Evolutionary conservation across 176 grass and related monocot species (phyloP), one percentile per base, ranked within the genome.

Genomic region (Dactylis glomerata): DNA sequence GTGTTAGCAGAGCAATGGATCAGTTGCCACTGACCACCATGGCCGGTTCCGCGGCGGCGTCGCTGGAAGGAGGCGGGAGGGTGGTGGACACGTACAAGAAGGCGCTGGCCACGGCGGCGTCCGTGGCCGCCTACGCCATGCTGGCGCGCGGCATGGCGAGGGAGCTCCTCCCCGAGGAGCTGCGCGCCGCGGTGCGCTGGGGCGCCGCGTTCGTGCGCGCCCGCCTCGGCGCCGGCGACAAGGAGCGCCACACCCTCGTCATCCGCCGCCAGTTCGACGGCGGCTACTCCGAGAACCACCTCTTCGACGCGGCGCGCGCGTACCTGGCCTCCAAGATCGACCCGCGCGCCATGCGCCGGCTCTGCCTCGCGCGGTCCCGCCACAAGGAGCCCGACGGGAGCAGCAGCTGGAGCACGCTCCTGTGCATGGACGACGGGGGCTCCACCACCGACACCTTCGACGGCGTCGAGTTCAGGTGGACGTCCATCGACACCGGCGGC

Each of bases 91-190:
- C 81, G 87, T 84, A 88, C 81, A 59, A 59, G 66, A 73, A 63
- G 75, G 87, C 81, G 19, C 38, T 83, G 5, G 32, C 74, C 3
- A 83, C 87, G 4, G 87, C 75, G 75, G 87, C 81, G 9, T 56
- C 87, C 44, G 87, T 37, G 67, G 41, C 75, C 23, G 87, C 87
- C 44, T 88, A 84, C 81, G 87, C 66, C 33, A 82, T 84, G 24
- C 76, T 88, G 44, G 87, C 78, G 69, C 85, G 85, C 45, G 10
- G 78, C 45, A 75, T 87, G 85, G 70, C 74, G 33, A 75, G 75
- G 38, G 81, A 88, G 87, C 55, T 88, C 75, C 54, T 88, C 44
- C 87, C 87, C 44, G 17, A 64, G 24, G 87, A 88, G 41, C 81
- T 88, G 33, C 81, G 87, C 44, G 54, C 7, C 66, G 75, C 75